Percentiles rank a stretch among this genome's conserved stretches.
phyloP scores from a whole-genome alignment of 2,329 filamentous ascomycete genomes.

The Claviceps sp. region DNA sequence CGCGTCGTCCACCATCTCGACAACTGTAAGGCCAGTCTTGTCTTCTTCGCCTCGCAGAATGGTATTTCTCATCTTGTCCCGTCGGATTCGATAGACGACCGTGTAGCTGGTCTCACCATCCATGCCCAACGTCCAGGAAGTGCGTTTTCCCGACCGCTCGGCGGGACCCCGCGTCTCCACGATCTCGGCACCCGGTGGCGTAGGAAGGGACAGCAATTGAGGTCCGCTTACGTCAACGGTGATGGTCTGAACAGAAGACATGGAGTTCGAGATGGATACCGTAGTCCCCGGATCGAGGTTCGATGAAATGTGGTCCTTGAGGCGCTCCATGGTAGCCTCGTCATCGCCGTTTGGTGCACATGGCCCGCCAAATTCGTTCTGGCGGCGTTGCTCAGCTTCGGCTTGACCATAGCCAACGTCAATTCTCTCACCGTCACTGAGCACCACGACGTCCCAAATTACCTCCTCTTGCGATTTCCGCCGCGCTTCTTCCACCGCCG shows the following conservation, averaged over 20 bases:
- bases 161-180: constrained; percentile 30
- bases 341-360: constrained; percentile 16
- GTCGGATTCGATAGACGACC: constrained; percentile 46
- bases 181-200: constrained; percentile 45
- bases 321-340: constrained; percentile 28
- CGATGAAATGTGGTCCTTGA: constrained; percentile 40
- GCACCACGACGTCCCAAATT: constrained; percentile 54
- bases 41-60: constrained; percentile 23
- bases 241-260: constrained; percentile 47
- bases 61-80: constrained; percentile 33
- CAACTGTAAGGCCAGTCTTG: constrained; percentile 11
- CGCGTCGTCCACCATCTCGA: constrained; percentile 16
- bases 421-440: constrained; percentile 43
- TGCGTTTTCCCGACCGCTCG: constrained; percentile 6
- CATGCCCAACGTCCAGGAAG: constrained; percentile 8
- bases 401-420: constrained; percentile 27
- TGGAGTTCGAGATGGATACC: constrained; percentile 47
- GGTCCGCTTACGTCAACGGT: constrained; percentile 48
- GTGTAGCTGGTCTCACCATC: constrained; percentile 29
- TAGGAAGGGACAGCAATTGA: constrained; percentile 34
- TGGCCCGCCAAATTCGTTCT: background rate
- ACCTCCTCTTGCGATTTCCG: constrained; percentile 38
- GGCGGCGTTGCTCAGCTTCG: constrained; percentile 14
- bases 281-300: constrained; percentile 41
- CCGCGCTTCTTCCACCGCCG: constrained; percentile 35